A percentile compares a stretch with the other conserved stretches of the same genome.
Conservation (phyloP, 1,284 basidiomycete species). For the Chalciporus piperatoides region DNA sequence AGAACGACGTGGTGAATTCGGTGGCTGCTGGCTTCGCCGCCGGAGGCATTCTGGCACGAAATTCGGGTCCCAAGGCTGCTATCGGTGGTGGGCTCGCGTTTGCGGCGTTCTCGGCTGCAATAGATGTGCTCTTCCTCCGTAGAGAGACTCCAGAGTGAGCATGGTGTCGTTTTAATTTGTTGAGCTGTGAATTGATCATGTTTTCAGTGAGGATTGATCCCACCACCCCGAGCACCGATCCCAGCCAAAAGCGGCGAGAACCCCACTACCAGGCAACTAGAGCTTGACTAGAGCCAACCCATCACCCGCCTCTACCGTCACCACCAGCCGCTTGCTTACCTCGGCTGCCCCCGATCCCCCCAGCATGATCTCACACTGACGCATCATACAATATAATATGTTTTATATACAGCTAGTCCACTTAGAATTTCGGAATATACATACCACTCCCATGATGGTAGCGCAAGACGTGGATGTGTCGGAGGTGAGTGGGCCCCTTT, state of each 20-base stretch:
- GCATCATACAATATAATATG: slow-evolving; percentile 11
- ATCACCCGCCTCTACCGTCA: not conserved
- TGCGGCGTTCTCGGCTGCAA: slow-evolving; percentile 86
- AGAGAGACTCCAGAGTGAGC: slow-evolving; percentile 81
- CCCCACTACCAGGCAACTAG: no score
- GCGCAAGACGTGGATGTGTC: no score
- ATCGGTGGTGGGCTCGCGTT: slow-evolving; percentile 84
- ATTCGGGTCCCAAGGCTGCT: slow-evolving; percentile 80
- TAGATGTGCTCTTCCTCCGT: slow-evolving; percentile 85
- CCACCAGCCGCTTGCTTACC: no score
- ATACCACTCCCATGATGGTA: not conserved
- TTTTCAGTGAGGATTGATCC: slow-evolving; percentile 24
- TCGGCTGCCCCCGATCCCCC: not conserved
- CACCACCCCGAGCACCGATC: not conserved
- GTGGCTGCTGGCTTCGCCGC: slow-evolving; percentile 69
- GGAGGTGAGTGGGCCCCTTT: no score
- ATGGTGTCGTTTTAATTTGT: not conserved
- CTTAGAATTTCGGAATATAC: not conserved
- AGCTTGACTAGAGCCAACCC: not conserved
- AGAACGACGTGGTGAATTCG: slow-evolving; percentile 88
- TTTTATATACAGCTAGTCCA: not conserved
- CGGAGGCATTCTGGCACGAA: slow-evolving; percentile 80
- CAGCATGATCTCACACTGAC: slow-evolving; percentile 11
- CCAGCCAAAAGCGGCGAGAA: no score
- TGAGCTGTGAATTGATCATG: slow-evolving; percentile 1